Conservation (phyloP, 176 grass and related monocot genomes). For the Oryza brachyantha region DNA sequence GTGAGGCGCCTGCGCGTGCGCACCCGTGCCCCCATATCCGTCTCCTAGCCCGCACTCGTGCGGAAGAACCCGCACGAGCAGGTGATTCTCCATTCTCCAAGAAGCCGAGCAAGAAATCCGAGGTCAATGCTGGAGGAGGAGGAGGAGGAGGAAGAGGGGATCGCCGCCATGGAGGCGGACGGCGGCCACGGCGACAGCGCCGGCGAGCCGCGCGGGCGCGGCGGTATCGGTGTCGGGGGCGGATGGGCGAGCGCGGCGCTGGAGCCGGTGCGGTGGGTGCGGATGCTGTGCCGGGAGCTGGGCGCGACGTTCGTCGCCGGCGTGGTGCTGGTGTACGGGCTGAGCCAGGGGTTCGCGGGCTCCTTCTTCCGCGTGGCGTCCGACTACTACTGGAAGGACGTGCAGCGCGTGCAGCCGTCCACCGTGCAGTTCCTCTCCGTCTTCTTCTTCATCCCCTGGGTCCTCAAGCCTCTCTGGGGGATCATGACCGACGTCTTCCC, state of each 20-base stretch:
- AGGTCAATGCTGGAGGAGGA: conserved; percentile 10
- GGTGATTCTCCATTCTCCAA: not conserved
- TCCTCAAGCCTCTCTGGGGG: conserved; percentile 89
- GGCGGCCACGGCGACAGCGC: not conserved
- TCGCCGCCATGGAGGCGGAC: not conserved
- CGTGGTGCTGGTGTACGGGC: conserved; percentile 82
- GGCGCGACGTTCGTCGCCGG: conserved; percentile 71
- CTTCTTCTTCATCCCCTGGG: conserved; percentile 76
- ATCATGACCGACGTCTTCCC: conserved; percentile 81
- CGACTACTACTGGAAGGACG: conserved; percentile 99
- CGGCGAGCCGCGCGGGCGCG: not conserved
- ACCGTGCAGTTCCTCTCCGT: conserved; percentile 73
- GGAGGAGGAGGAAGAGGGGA: not conserved
- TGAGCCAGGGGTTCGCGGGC: conserved; percentile 73
- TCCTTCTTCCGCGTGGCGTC: conserved; percentile 73
- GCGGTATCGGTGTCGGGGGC: not conserved
- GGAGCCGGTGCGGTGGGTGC: conserved; percentile 64
- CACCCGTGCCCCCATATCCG: not conserved
- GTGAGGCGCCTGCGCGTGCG: not conserved
- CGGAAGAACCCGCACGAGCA: not conserved
- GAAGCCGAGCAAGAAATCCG: not conserved
- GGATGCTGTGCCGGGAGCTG: conserved; percentile 86
- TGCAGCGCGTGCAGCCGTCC: conserved; percentile 73
- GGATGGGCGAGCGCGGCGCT: conserved; percentile 9
- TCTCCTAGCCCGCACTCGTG: not conserved